These are phyloP conservation scores for Sphaerosporella brunnea DNA, from an alignment of 495 filamentous ascomycete species.

Conservation along the genomic window DNA sequence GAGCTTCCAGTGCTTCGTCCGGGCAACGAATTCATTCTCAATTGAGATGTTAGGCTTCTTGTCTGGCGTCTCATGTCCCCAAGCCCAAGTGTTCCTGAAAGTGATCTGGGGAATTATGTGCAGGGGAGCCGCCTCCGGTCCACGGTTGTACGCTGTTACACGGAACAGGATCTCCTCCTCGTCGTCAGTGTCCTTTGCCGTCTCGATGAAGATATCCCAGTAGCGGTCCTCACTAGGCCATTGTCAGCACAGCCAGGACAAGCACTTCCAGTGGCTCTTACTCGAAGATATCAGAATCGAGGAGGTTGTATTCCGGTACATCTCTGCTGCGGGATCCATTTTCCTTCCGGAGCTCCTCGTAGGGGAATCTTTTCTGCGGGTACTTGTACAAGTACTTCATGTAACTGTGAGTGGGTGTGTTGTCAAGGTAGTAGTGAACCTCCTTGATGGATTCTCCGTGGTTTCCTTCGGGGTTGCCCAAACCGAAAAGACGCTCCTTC, in stretches of 20 bases:
- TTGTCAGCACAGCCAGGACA: conserved; percentile 3
- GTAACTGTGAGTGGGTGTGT: conserved; percentile 84
- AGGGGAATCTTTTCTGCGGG: conserved; percentile 78
- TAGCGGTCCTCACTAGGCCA: conserved; percentile 52
- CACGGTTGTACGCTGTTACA: conserved; percentile 88
- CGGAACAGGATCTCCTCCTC: conserved; percentile 85
- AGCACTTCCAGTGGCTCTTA: conserved; percentile 5
- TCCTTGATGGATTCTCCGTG: conserved; percentile 96
- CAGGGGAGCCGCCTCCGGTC: conserved; percentile 70
- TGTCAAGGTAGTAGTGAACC: conserved; percentile 88
- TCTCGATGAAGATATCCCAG: conserved; percentile 96
- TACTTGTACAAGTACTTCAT: conserved; percentile 99
- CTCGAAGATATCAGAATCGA: conserved; percentile 79
- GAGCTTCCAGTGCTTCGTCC: conserved; percentile 55
- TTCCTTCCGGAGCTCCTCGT: conserved; percentile 66
- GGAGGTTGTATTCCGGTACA: conserved; percentile 76
- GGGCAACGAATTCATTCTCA: conserved; percentile 44
- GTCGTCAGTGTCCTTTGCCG: conserved; percentile 76
- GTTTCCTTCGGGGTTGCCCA: conserved; percentile 90
- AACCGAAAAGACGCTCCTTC: conserved; percentile 83
- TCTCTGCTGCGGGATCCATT: conserved; percentile 56
- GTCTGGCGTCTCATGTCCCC: conserved; percentile 54
- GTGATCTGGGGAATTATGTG: conserved; percentile 91
- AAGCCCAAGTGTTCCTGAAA: conserved; percentile 94
- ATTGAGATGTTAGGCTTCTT: conserved; percentile 60